Conservation (phyloP, 78 protist genomes). For the Chrysochromulina parva region DNA sequence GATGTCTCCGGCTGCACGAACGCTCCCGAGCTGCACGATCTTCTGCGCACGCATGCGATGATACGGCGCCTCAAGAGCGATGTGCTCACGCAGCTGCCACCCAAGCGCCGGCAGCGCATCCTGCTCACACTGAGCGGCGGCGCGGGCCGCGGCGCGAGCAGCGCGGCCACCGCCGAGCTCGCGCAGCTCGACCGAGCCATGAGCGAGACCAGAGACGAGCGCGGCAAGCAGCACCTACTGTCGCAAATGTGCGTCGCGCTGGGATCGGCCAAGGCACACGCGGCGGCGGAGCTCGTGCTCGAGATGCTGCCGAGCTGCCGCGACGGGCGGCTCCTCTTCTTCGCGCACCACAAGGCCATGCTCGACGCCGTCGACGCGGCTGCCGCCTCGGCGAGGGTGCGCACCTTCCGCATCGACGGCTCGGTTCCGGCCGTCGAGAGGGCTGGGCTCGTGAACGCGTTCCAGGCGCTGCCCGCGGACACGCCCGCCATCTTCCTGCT, state of each 20-base stretch:
- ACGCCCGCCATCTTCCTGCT: slow-evolving; percentile 68
- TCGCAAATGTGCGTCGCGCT: neutral
- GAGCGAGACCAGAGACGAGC: neutral
- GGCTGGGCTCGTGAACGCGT: neutral
- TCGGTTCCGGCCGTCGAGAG: neutral
- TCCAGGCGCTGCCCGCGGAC: neutral
- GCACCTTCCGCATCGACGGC: slow-evolving; percentile 72
- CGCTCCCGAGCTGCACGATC: slow-evolving; percentile 73
- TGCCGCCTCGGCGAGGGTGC: neutral
- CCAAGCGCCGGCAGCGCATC: slow-evolving; percentile 49
- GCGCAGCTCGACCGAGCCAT: too few species aligned
- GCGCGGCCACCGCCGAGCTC: neutral
- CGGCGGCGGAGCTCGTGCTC: slow-evolving; percentile 29
- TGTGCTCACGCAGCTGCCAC: slow-evolving; percentile 80
- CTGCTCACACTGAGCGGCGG: neutral
- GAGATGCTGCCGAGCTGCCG: neutral
- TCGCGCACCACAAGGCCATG: slow-evolving; percentile 61
- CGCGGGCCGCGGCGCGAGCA: too few species aligned
- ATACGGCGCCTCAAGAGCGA: slow-evolving; percentile 76
- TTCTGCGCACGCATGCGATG: slow-evolving; percentile 22
- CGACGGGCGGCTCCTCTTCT: slow-evolving; percentile 48
- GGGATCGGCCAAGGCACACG: neutral
- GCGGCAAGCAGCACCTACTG: neutral
- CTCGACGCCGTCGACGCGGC: neutral
- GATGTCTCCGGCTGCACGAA: slow-evolving; percentile 71